Evolutionary conservation across 2,329 filamentous ascomycete genomes (phyloP).

Genomic region (Sarocladium strictum): DNA sequence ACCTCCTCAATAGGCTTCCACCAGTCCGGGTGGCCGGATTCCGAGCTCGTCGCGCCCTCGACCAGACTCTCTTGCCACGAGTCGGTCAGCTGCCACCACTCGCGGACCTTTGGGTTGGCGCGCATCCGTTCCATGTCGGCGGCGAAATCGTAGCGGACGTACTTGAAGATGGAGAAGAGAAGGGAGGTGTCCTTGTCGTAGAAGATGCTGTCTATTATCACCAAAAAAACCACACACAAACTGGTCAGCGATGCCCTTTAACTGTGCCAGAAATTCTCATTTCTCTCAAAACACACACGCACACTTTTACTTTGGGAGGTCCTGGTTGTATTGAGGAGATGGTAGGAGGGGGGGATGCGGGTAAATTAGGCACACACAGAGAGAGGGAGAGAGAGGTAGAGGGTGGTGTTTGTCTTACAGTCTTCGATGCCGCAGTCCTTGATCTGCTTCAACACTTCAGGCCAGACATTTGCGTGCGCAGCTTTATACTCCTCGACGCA

Average conservation of each 20-base stretch:
- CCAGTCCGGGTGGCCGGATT: constrained; percentile 56
- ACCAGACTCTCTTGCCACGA: constrained; percentile 63
- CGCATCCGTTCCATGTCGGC: constrained; percentile 73
- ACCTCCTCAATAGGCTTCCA: constrained; percentile 66
- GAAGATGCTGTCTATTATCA: constrained; percentile 67
- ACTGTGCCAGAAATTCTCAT: too few relatives aligned
- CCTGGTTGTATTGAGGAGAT: too few relatives aligned
- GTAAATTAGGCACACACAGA: background rate
- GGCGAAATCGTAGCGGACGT: constrained; percentile 65
- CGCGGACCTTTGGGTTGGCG: constrained; percentile 63
- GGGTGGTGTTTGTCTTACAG: constrained; percentile 40
- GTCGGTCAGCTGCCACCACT: constrained; percentile 82
- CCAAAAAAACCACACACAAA: too few relatives aligned
- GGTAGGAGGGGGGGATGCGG: too few relatives aligned
- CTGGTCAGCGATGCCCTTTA: too few relatives aligned
- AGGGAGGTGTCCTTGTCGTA: constrained; percentile 57
- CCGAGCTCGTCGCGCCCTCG: constrained; percentile 51
- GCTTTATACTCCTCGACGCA: constrained; percentile 65
- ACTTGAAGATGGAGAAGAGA: constrained; percentile 73
- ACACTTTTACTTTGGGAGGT: too few relatives aligned
- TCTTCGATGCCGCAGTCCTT: constrained; percentile 69
- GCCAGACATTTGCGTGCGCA: constrained; percentile 70
- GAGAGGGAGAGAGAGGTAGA: background rate
- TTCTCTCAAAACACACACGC: too few relatives aligned
- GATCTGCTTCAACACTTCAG: constrained; percentile 70